These are phyloP conservation scores for Penicillium verrucosum DNA, from an alignment of 2,329 filamentous ascomycete species.

Conservation along the genomic window DNA sequence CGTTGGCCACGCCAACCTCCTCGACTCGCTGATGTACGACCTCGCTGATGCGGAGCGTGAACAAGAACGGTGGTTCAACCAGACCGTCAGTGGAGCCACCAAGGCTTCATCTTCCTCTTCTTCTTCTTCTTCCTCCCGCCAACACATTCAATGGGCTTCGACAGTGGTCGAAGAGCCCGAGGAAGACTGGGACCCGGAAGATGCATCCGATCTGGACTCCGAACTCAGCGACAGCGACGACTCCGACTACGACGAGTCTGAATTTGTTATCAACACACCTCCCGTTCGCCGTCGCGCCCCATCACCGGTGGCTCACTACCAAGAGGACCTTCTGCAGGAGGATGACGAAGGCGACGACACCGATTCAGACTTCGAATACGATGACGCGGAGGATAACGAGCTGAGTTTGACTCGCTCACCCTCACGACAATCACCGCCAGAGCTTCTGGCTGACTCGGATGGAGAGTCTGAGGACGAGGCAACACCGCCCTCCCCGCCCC, in stretches of 20 bases:
- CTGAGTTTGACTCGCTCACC: conserved; percentile 66
- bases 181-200: conserved; percentile 60
- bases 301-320: conserved; percentile 32
- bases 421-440: conserved; percentile 66
- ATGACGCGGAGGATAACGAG: conserved; percentile 60
- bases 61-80: conserved; percentile 98
- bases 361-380: conserved; percentile 56
- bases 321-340: conserved; percentile 30
- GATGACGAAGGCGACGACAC: conserved; percentile 42
- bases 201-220: conserved; percentile 56
- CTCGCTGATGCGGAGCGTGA: conserved; percentile 92
- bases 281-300: conserved; percentile 30
- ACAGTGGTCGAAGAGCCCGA: conserved; percentile 69
- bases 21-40: conserved; percentile 88
- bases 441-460: conserved; percentile 67
- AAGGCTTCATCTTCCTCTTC: conserved; percentile 39
- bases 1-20: conserved; percentile 96
- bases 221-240: conserved; percentile 49
- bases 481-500: conserved; percentile 67
- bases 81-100: conserved; percentile 76
- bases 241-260: conserved; percentile 46
- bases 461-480: conserved; percentile 65
- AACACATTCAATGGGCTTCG: conserved; percentile 86
- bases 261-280: conserved; percentile 38
- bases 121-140: conserved; percentile 43